Percentiles rank a stretch among this genome's conserved stretches.
Evolutionary conservation across 2,329 filamentous ascomycete genomes (phyloP).

Genomic region (Sclerotinia spermophila): DNA sequence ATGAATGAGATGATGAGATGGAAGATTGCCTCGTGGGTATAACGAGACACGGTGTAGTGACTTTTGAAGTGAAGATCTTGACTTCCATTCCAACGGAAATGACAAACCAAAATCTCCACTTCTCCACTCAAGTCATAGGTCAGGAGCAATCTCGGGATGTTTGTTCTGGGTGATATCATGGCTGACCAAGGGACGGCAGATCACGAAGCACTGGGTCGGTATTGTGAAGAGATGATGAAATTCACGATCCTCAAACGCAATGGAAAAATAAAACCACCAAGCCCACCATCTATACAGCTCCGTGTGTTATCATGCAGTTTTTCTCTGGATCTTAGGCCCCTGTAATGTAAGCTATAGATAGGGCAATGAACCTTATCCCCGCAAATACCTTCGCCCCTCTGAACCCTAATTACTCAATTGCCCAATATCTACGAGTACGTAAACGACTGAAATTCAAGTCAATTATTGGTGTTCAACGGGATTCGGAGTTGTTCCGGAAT

Average conservation of each 20-base stretch:
- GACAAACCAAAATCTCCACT: slow-evolving; percentile 8
- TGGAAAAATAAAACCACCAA: not conserved
- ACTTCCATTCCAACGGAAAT: not conserved
- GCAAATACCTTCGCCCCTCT: not conserved
- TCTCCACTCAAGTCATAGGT: not conserved
- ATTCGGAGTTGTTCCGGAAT: slow-evolving; percentile 16
- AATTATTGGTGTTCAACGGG: not conserved
- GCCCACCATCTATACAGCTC: not conserved
- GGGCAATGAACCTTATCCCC: slow-evolving; percentile 3
- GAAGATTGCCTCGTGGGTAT: not conserved
- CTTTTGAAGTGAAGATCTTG: slow-evolving; percentile 3
- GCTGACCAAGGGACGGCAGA: not conserved
- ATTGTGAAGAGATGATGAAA: not conserved
- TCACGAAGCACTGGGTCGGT: not conserved
- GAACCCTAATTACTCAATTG: not conserved
- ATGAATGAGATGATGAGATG: not conserved
- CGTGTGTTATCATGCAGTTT: not conserved
- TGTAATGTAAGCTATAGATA: not conserved
- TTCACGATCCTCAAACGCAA: not conserved
- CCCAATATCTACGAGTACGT: not conserved
- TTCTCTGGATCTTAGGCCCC: not conserved
- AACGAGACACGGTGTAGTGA: not conserved
- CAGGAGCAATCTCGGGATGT: slow-evolving; percentile 11
- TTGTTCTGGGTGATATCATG: not conserved
- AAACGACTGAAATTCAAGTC: not conserved